Percentiles rank a stretch among this genome's conserved stretches.
phyloP scores from a whole-genome alignment of 257 asterid genomes.

The Fraxinus anomala region DNA sequence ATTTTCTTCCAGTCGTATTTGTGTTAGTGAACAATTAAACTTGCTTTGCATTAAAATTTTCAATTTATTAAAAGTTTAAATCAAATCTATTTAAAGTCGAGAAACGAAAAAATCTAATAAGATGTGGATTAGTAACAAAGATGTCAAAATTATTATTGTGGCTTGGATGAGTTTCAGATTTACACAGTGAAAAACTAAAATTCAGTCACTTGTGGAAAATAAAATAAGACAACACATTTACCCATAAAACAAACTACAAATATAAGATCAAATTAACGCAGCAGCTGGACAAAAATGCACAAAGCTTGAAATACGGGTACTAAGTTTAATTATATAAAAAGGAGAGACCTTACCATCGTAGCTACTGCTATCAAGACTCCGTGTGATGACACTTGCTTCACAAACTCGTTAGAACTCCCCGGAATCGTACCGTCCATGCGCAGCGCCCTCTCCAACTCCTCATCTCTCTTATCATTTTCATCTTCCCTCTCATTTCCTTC shows the following conservation, averaged over 20 bases:
- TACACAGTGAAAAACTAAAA: neutral
- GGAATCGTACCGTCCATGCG: conserved; percentile 91
- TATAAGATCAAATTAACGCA: neutral
- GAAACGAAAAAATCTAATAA: neutral
- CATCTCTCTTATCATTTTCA: conserved; percentile 56
- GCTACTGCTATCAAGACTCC: conserved; percentile 84
- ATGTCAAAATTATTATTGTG: neutral
- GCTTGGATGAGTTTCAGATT: neutral
- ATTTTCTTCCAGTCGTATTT: neutral
- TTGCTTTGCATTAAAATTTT: neutral
- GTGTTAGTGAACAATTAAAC: neutral
- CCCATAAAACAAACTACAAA: neutral
- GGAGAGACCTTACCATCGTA: conserved; percentile 66
- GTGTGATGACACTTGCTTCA: conserved; percentile 84
- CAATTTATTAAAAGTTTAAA: neutral
- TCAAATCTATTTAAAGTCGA: neutral
- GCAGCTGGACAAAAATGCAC: neutral
- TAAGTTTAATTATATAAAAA: neutral
- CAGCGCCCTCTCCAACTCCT: conserved; percentile 80
- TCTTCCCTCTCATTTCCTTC: conserved; percentile 41
- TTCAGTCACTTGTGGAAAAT: neutral
- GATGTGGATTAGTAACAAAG: neutral
- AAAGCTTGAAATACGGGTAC: too few species aligned
- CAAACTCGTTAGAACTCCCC: conserved; percentile 74
- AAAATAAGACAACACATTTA: neutral